phyloP scores from a whole-genome alignment of 2,329 filamentous ascomycete genomes.

The Aspergillus flavus region DNA sequence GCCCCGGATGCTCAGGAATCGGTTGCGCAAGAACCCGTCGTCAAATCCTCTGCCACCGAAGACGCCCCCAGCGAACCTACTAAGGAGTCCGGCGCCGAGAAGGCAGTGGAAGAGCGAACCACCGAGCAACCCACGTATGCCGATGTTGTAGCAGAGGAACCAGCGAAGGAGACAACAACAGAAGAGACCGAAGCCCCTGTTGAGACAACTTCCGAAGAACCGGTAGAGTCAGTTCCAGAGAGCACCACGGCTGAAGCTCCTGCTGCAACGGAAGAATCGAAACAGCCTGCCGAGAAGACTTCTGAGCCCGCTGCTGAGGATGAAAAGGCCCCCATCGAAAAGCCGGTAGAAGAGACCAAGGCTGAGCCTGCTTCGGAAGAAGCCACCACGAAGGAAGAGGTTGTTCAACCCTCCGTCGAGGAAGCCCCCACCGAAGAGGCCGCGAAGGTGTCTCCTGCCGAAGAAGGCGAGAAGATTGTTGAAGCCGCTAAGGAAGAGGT shows the following conservation, averaged over 20 bases:
- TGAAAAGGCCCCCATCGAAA: constrained; percentile 1
- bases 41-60: neutral
- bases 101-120: neutral
- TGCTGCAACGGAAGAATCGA: constrained; percentile 1
- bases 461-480: constrained; percentile 6
- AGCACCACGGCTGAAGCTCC: neutral
- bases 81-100: neutral
- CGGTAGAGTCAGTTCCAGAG: neutral
- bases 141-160: neutral
- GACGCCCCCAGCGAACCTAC: neutral
- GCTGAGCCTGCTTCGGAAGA: neutral
- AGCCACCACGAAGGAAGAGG: neutral
- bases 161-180: neutral
- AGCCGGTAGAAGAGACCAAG: neutral
- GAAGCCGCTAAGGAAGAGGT: constrained; percentile 6
- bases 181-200: neutral
- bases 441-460: constrained; percentile 6
- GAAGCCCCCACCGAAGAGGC: constrained; percentile 11
- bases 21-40: neutral
- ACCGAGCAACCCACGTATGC: neutral
- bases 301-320: constrained; percentile 11
- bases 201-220: constrained; percentile 6
- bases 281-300: constrained; percentile 9
- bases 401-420: constrained; percentile 2
- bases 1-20: neutral